Evolutionary conservation across 352 stramenopile genomes (phyloP), one percentile per base, ranked within the genome.

Genomic region (Elongisporangium anandrum): DNA sequence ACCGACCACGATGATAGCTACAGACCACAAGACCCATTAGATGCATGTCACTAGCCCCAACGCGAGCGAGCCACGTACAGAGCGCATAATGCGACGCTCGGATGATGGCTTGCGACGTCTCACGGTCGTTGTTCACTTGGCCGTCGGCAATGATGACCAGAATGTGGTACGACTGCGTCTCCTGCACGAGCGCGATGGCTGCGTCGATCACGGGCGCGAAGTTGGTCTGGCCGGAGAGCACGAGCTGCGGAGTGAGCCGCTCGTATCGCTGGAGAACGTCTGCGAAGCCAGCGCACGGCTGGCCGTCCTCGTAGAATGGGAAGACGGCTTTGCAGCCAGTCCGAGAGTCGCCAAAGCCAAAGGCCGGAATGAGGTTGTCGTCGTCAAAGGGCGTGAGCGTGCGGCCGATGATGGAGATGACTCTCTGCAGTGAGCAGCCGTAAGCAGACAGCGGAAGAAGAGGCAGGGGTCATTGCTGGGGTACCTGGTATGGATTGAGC

Each of bases 201-300:
- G 87, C 72, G 24, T 87, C 74, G 56, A 94, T 92, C 54, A 90
- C 80, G 19, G 85, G 85, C 19, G 85, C 82, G 67, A 92, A 94
- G 66, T 90, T 90, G 6, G 81, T 94, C 16, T 81, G 79, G 6
- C 85, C 82, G 7, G 70, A 64, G 0, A 92, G 73, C 19, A 59
- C 56, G 21, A 92, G 53, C 39, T 65, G 60, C 1, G 78, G 77
- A 12, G 80, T 77, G 45, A 88, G 70, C 56, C 75, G 66, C 15
- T 70, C 66, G 58, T 91, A 94, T 10, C 72, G 70, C 21, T 56
- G 56, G 0, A 92, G 60, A 7, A 91, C 78, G 53, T 87, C 69
- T 38, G 61, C 61, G 60, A 92, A 84, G 3, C 81, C 80, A 21
- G 66, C 56, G 52, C 77, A 90, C 6, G 71, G 60, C 10, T 69